Base-by-base conservation (phyloP, 371 early-diverging fungal species). In the Rhizopus sp. region DNA sequence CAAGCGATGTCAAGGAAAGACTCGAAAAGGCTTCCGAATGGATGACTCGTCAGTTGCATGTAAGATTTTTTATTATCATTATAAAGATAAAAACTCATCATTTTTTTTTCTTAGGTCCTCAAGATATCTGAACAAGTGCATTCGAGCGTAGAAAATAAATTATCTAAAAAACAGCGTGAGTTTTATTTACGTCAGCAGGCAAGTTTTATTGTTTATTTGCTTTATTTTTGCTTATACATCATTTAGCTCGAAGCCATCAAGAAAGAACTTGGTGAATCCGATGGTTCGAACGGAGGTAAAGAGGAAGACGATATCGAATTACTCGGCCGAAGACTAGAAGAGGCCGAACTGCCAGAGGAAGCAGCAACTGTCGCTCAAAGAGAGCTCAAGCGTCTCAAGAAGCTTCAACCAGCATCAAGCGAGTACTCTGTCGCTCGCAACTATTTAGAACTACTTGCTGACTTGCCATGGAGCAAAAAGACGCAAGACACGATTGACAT, bases 151-250 rank as follows among this genome's bases (percentile, higher is more conserved):
- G 90, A 90, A 66, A 86, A 84, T 46, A 89, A 89, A 62, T 70
- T 92, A 9, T 87, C 80, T 52, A 83, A 89, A 68, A 88, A 89
- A 68, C 92, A 92, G 59, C 77, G 90, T 33, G 94, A 93, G 70
- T 90, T 85, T 57, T 87, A 90, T 64, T 77, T 93, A 54, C 82
- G 91, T n/a, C 88, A 93, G 68, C 93, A 91, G 82, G 59, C 73
- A 88, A n/a, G 5, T 46, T 2, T n/a, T 46, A 12, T 46, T 4
- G 29, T 2, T 12, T 2, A 7, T 17, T 7, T 4, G 4, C 4
- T 29, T 29, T 23, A 4, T 5, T 9, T 29, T 46, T 17, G 29
- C 29, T 46, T 5, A 46, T 29, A 29, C 23, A 23, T 35, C 16
- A 16, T 33, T n/a, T 45, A 16, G 10, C 23, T 92, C 50, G 87